Evolutionary conservation across 2,329 filamentous ascomycete genomes (phyloP), one percentile per base, ranked within the genome.

Genomic region (Fusarium anguioides): DNA sequence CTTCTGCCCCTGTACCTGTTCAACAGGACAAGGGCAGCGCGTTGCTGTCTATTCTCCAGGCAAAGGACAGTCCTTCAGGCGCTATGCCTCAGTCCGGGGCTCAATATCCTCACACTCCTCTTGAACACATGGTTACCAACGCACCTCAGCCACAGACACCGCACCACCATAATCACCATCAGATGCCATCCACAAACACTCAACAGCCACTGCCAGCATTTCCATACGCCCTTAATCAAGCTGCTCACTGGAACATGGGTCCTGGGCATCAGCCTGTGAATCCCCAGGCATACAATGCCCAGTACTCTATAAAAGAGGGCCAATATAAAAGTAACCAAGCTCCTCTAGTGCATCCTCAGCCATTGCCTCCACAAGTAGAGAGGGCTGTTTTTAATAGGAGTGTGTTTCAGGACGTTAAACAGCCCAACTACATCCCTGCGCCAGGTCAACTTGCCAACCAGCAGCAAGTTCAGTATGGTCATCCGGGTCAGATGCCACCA

Each of bases 111-210:
- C 82, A 83, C 48, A 87, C 86, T 7, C 84, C 87, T 10, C 75
- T 86, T 29, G 86, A 90, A 15, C 85, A 87, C 62, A 80, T 81
- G 18, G 77, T 81, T 48, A 74, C 76, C 7, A 81, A 84, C 24
- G 81, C 83, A 21, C 74, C 83, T 26, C 83, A 86, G 72, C 86
- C 88, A 15, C 81, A 79, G 37, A 86, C 84, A 39, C 87, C 88
- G 8, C 87, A 89, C 72, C 83, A 86, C 55, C 83, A 84, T 15
- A 74, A 78, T 37, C 83, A 83, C 26, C 80, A 81, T 20, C 75
- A 84, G 17, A 81, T 83, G 12, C 66, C 66, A 44, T 66, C 70
- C 5, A 69, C 68, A 59, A 68, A 66, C 42, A 63, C 68, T 20
- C 70, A 74, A 8, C 77, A 75, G 35, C 74, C 75, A 7, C 77